Evolutionary conservation across 1,284 basidiomycete genomes (phyloP).

Genomic region (Moesziomyces antarcticus): DNA sequence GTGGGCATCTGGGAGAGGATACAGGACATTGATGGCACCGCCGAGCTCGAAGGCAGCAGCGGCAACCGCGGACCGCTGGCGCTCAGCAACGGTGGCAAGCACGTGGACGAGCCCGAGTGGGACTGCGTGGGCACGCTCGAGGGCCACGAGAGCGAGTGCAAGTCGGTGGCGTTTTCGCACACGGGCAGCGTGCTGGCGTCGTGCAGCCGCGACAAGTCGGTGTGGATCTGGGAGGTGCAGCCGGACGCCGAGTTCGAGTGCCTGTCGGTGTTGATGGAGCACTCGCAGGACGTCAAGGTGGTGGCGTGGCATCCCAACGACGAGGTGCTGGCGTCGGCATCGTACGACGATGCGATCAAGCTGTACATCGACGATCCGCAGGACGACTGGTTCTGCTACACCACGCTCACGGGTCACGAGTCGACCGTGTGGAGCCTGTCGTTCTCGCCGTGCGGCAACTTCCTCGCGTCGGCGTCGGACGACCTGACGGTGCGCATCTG

Average conservation of each 20-base stretch:
- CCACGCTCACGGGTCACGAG: slow-evolving; percentile 81
- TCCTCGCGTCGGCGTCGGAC: slow-evolving; percentile 82
- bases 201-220: slow-evolving; percentile 94
- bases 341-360: slow-evolving; percentile 96
- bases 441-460: slow-evolving; percentile 80
- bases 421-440: slow-evolving; percentile 89
- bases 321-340: slow-evolving; percentile 94
- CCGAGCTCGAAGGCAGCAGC: slow-evolving; percentile 10
- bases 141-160: slow-evolving; percentile 98
- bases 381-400: slow-evolving; percentile 92
- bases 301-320: slow-evolving; percentile 94
- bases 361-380: slow-evolving; percentile 92
- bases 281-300: slow-evolving; percentile 94
- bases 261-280: slow-evolving; percentile 95
- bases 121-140: slow-evolving; percentile 88
- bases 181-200: slow-evolving; percentile 86
- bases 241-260: slow-evolving; percentile 87
- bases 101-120: slow-evolving; percentile 70
- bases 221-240: slow-evolving; percentile 96
- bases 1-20: slow-evolving; percentile 85
- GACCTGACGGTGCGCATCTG: slow-evolving; percentile 77
- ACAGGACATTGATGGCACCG: slow-evolving; percentile 59
- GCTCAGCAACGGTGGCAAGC: slow-evolving; percentile 69
- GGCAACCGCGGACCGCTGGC: slow-evolving; percentile 11
- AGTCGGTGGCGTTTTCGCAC: slow-evolving; percentile 86